Percentiles rank a stretch among this genome's conserved stretches.
Conservation (phyloP, 331 rosid genomes). For the Pyracantha coccinea region DNA sequence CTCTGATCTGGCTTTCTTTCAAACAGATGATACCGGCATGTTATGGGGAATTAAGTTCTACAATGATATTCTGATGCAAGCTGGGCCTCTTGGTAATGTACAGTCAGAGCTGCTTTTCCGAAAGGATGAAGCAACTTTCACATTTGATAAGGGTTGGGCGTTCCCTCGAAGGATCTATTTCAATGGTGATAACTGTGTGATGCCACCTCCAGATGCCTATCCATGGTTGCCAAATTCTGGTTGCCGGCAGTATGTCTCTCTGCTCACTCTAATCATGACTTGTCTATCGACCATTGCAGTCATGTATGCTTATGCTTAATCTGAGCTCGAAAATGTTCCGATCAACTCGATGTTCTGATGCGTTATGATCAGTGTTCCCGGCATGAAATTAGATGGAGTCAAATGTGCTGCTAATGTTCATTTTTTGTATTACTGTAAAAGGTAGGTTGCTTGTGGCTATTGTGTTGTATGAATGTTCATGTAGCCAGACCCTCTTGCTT, state of each 20-base stretch:
- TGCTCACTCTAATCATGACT: constrained; percentile 33
- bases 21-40: constrained; percentile 86
- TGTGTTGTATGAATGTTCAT: constrained; percentile 2
- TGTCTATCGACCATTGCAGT: constrained; percentile 34
- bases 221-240: constrained; percentile 66
- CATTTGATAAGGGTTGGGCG: constrained; percentile 90
- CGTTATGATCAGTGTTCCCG: constrained; percentile 8
- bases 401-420: neutral
- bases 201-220: constrained; percentile 90
- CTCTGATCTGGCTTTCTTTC: constrained; percentile 14
- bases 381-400: constrained; percentile 8
- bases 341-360: constrained; percentile 6
- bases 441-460: constrained; percentile 15
- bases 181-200: constrained; percentile 87
- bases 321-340: neutral
- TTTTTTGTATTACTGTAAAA: neutral
- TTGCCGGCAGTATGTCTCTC: constrained; percentile 28
- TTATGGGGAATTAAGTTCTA: constrained; percentile 88
- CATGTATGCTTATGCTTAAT: constrained; percentile 18
- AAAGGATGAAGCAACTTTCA: constrained; percentile 58
- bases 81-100: constrained; percentile 71
- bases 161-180: constrained; percentile 82
- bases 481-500: constrained; percentile 4
- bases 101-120: constrained; percentile 80
- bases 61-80: constrained; percentile 75